Percentiles rank a stretch among this genome's conserved stretches.
These are phyloP conservation scores for Colletotrichum sp. DNA, from an alignment of 2,329 filamentous ascomycete genomes.

Conservation along the genomic window DNA sequence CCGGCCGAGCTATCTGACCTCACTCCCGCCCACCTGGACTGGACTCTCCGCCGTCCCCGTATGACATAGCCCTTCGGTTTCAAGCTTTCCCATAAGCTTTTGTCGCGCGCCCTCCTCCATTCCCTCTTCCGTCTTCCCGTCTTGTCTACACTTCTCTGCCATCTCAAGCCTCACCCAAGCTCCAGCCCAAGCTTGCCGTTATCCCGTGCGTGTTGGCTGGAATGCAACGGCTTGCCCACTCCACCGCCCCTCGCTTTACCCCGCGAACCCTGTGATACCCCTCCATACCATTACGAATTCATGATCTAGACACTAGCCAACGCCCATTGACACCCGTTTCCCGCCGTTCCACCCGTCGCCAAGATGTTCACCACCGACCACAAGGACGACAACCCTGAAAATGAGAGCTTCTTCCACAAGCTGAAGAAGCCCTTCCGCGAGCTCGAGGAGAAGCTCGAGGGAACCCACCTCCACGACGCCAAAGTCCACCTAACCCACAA, in stretches of 20 bases:
- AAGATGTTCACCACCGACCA: constrained; percentile 16
- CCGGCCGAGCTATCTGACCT: neutral
- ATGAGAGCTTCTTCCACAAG: constrained; percentile 46
- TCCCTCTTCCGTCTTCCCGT: constrained; percentile 5
- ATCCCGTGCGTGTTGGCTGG: neutral
- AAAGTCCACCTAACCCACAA: constrained; percentile 63
- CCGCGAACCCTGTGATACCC: constrained; percentile 5
- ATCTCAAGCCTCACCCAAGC: neutral
- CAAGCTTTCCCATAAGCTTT: constrained; percentile 16
- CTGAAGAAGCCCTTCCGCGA: constrained; percentile 53
- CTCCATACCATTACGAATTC: neutral
- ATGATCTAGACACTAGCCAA: neutral
- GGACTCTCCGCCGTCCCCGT: neutral
- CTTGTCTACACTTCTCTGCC: neutral
- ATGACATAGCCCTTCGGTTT: constrained; percentile 15
- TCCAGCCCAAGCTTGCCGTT: neutral
- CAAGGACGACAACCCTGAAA: constrained; percentile 25
- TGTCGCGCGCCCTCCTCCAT: neutral
- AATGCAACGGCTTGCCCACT: neutral
- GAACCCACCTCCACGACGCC: constrained; percentile 59
- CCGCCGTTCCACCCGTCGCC: neutral
- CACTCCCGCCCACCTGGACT: neutral
- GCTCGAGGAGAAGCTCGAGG: constrained; percentile 58
- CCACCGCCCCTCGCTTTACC: neutral
- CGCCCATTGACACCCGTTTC: neutral